These are phyloP conservation scores for Aspergillus awamori DNA, from an alignment of 2,329 filamentous ascomycete species.

Conservation along the genomic window DNA sequence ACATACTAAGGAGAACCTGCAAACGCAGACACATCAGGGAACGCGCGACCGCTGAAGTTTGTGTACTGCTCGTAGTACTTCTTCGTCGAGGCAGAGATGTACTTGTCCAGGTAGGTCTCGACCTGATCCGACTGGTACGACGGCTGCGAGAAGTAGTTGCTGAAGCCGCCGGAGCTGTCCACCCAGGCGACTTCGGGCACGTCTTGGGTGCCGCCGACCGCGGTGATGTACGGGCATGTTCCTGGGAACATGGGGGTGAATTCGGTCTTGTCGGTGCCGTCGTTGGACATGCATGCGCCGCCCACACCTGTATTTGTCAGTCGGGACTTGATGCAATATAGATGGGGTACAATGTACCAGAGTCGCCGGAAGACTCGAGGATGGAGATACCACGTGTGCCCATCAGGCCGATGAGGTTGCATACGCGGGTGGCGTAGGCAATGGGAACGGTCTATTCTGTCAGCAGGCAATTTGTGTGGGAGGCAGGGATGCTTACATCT, in stretches of 20 bases:
- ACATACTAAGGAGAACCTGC: constrained; percentile 52
- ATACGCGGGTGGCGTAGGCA: constrained; percentile 64
- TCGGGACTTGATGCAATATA: background rate
- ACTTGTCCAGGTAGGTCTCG: constrained; percentile 45
- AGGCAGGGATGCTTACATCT: constrained; percentile 21
- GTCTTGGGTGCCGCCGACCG: constrained; percentile 63
- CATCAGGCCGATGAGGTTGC: constrained; percentile 65
- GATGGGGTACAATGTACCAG: constrained; percentile 20
- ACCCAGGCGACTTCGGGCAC: constrained; percentile 54
- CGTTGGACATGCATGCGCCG: background rate
- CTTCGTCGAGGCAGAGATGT: constrained; percentile 34
- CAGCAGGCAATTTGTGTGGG: background rate
- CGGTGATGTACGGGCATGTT: constrained; percentile 69
- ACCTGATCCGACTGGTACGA: constrained; percentile 53
- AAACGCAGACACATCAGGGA: constrained; percentile 63
- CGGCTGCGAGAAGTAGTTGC: constrained; percentile 54
- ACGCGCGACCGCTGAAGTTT: constrained; percentile 54
- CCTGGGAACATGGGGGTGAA: constrained; percentile 67
- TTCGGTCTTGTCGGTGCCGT: constrained; percentile 56
- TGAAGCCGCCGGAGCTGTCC: constrained; percentile 54
- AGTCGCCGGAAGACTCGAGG: constrained; percentile 64
- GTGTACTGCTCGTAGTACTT: constrained; percentile 48
- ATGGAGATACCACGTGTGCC: constrained; percentile 68
- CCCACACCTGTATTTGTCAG: background rate
- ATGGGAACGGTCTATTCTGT: constrained; percentile 58